Percentiles rank a stretch among this genome's conserved stretches.
phyloP scores from a whole-genome alignment of 2,329 filamentous ascomycete species.

The Cladosporium sp. region DNA sequence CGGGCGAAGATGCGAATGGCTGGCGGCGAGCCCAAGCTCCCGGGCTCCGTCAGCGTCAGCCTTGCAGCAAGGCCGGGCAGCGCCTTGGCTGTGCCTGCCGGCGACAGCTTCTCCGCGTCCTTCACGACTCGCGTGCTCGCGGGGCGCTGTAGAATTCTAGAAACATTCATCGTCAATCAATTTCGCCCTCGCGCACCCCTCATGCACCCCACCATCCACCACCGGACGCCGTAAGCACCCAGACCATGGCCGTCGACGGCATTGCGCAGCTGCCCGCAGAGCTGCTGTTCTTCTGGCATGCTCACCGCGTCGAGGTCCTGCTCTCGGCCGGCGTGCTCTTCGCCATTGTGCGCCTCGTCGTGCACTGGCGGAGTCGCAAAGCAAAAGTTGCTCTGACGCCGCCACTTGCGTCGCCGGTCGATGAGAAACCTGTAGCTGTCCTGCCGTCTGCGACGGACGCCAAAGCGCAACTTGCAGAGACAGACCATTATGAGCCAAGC shows the following conservation, averaged over 20 bases:
- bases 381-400: slow-evolving; percentile 15
- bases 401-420: slow-evolving; percentile 17
- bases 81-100: no score
- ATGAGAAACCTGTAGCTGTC: slow-evolving; percentile 15
- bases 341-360: slow-evolving; percentile 21
- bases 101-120: no score
- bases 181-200: not conserved
- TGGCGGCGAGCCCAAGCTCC: no score
- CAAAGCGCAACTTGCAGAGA: not conserved
- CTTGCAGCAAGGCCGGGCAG: no score
- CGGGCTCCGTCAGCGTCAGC: no score
- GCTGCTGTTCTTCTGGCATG: slow-evolving; percentile 28
- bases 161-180: not conserved
- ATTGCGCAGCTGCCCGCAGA: slow-evolving; percentile 18
- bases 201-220: not conserved
- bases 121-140: no score
- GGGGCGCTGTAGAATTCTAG: not conserved
- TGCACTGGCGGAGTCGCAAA: slow-evolving; percentile 22
- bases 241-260: not conserved
- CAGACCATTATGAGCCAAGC: slow-evolving; percentile 12
- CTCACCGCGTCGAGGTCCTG: slow-evolving; percentile 25
- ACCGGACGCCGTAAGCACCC: not conserved
- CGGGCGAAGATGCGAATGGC: no score
- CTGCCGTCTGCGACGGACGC: not conserved
- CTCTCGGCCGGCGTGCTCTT: slow-evolving; percentile 26